Evolutionary conservation across 306 rosid genomes (phyloP).

Genomic region (Medicago arabica): DNA sequence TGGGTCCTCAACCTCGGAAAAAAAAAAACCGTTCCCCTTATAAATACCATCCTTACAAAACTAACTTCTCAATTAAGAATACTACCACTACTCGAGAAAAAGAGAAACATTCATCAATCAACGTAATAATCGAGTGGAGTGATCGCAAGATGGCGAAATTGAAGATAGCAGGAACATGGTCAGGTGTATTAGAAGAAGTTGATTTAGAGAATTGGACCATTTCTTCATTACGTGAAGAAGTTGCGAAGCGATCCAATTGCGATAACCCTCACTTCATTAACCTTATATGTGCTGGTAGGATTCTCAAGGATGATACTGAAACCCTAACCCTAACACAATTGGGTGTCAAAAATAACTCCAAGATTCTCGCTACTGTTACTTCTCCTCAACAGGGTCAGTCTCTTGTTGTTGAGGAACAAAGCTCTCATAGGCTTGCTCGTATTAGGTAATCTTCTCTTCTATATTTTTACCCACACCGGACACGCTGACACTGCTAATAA

Average conservation of each 20-base stretch:
- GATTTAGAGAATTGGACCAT: slow-evolving; percentile 74
- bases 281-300: slow-evolving; percentile 75
- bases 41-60: no score
- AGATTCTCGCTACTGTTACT: slow-evolving; percentile 63
- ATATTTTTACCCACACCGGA: no score
- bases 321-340: slow-evolving; percentile 57
- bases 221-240: slow-evolving; percentile 62
- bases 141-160: slow-evolving; percentile 67
- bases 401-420: slow-evolving; percentile 82
- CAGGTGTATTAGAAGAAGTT: slow-evolving; percentile 71
- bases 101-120: background rate
- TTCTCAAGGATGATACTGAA: slow-evolving; percentile 71
- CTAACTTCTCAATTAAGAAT: no score
- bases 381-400: slow-evolving; percentile 57
- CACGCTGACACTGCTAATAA: no score
- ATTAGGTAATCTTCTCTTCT: slow-evolving; percentile 49
- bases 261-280: slow-evolving; percentile 60
- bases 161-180: slow-evolving; percentile 88
- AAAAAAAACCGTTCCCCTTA: no score
- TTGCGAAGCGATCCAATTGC: slow-evolving; percentile 73
- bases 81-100: background rate
- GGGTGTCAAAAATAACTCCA: slow-evolving; percentile 78
- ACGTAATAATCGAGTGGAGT: background rate
- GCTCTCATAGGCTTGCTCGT: slow-evolving; percentile 66
- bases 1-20: no score